These are phyloP conservation scores for Alternaria infectoria DNA, from an alignment of 2,329 filamentous ascomycete genomes.

Conservation along the genomic window DNA sequence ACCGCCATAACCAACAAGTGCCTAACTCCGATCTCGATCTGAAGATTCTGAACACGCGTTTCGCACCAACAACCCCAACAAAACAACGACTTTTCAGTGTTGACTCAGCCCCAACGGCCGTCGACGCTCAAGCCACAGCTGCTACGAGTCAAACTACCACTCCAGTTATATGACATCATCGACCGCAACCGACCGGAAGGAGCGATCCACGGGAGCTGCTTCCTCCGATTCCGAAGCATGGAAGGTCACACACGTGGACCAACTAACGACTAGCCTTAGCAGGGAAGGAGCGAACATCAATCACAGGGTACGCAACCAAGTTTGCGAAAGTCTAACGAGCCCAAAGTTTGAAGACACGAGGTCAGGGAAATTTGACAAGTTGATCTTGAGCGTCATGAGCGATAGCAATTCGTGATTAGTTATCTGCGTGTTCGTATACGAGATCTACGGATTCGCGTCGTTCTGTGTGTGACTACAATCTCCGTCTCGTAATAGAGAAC, in stretches of 20 bases:
- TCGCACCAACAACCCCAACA: not conserved
- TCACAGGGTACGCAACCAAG: not conserved
- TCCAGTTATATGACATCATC: not conserved
- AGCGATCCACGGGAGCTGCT: not conserved
- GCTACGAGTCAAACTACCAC: not conserved
- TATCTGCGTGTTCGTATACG: not conserved
- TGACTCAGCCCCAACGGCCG: not conserved
- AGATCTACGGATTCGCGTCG: not conserved
- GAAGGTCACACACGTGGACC: not conserved
- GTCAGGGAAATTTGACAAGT: not conserved
- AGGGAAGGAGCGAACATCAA: not conserved
- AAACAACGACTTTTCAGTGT: not conserved
- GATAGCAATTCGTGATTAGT: not conserved
- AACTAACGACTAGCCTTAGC: not conserved
- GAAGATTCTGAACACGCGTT: not conserved
- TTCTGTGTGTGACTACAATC: not conserved
- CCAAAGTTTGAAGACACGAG: not conserved
- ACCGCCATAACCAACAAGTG: not conserved
- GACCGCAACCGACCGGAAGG: not conserved
- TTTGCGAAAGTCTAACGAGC: not conserved
- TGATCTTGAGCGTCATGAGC: not conserved
- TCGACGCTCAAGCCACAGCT: not conserved
- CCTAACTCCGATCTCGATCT: not conserved
- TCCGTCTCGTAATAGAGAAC: not conserved
- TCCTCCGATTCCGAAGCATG: not conserved